Base-by-base conservation (phyloP, 441 rosid species). In the Isatis lusitanica region DNA sequence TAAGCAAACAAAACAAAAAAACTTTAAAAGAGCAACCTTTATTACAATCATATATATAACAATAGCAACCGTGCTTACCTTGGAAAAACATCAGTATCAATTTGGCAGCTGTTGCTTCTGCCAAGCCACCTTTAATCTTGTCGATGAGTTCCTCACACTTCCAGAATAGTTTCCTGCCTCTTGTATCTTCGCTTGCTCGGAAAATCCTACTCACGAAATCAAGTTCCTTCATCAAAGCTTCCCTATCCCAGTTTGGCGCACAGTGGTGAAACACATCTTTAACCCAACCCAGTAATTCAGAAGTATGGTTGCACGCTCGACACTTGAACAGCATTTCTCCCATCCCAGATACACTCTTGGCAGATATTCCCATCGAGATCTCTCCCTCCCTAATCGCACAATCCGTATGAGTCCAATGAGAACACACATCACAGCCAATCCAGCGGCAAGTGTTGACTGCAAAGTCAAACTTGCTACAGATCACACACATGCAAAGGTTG, bases 331-430 rank as follows among this genome's bases (percentile, higher is more conserved):
- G 84, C 98, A 95, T 95, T 71, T 95, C 99, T 55, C 86, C 79
- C 26, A 82, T 90, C 51, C 89, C 90, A 0, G 84, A 82, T 63
- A 85, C 89, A 68, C 79, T 90, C 85, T 91, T 91, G 17, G 82
- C 82, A 70, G 97, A 86, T 35, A 88, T 78, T 43, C 95, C 98
- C 90, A 79, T 88, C 31, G 84, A 84, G 59, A 95, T 91, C 82
- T 87, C 94, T 55, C 88, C 92, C 55, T 95, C 97, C 17, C 94
- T 89, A 50, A 93, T 93, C 2, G 99, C 99, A 76, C 99, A 95
- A 71, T 93, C 99, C 3, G 97, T 90, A 80, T 91, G 98, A 71
- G 98, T 91, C 98, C 99, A 95, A 72, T 95, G 99, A 70, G 98
- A 92, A 77, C 96, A 95, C 77, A 92, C 77, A 51, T 91, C 99